These are phyloP conservation scores for Rehmannia glutinosa DNA, from an alignment of 257 asterid genomes.

Conservation along the genomic window DNA sequence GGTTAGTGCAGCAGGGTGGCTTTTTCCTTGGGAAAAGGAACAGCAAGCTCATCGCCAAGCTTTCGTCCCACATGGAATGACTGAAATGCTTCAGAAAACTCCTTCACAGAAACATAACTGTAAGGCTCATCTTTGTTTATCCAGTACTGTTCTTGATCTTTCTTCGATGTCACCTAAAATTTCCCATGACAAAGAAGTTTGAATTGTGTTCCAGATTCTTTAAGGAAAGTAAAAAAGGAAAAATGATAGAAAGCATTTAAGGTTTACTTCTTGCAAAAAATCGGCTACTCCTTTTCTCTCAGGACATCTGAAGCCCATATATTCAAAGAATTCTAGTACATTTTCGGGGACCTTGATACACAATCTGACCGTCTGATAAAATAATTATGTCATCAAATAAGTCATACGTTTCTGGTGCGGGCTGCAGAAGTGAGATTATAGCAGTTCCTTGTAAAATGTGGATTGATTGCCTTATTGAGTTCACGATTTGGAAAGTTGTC, in stretches of 20 bases:
- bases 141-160: constrained; percentile 92
- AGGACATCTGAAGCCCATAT: constrained; percentile 81
- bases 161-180: constrained; percentile 71
- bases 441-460: constrained; percentile 84
- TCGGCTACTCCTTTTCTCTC: constrained; percentile 92
- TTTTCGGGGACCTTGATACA: constrained; percentile 86
- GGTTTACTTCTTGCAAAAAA: constrained; percentile 79
- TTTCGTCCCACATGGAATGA: constrained; percentile 62
- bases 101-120: constrained; percentile 44
- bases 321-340: constrained; percentile 68
- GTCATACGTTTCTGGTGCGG: constrained; percentile 85
- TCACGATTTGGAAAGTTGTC: constrained; percentile 78
- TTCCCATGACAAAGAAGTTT: no score
- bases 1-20: constrained; percentile 71
- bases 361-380: constrained; percentile 71
- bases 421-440: constrained; percentile 80
- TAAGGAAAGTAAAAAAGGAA: neutral
- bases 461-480: constrained; percentile 68
- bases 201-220: neutral
- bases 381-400: constrained; percentile 82
- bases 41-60: constrained; percentile 62
- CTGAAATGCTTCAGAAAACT: constrained; percentile 72
- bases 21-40: constrained; percentile 63
- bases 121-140: constrained; percentile 50
- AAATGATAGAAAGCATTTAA: no score